Percentiles rank a stretch among this genome's conserved stretches.
Conservation (phyloP, 2,329 filamentous ascomycete genomes). For the Ceratocystiopsis sp. region DNA sequence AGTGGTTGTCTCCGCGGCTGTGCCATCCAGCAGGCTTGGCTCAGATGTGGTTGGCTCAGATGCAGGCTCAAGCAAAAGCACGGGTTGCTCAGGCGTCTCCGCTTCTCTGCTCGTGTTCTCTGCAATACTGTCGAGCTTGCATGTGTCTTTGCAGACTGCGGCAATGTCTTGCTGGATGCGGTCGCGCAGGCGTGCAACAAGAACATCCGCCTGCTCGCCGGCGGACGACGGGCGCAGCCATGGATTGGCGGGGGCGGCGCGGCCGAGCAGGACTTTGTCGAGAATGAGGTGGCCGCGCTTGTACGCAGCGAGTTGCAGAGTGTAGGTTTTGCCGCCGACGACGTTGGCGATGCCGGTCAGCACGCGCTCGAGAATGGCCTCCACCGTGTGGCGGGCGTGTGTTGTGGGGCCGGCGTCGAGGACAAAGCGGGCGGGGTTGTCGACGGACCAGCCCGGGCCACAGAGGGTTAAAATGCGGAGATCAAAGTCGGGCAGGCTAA, state of each 20-base stretch:
- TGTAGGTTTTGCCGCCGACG: slow-evolving; percentile 27
- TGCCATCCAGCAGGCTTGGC: too few relatives aligned
- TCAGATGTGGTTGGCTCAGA: too few relatives aligned
- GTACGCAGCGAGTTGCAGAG: slow-evolving; percentile 29
- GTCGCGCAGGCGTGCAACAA: slow-evolving; percentile 24
- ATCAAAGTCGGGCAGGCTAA: slow-evolving; percentile 28
- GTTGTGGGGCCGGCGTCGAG: slow-evolving; percentile 22
- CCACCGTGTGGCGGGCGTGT: slow-evolving; percentile 26
- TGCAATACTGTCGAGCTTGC: slow-evolving; percentile 22
- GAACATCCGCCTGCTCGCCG: slow-evolving; percentile 17
- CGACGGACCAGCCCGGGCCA: slow-evolving; percentile 27
- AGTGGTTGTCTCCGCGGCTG: neutral
- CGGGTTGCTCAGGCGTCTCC: too few relatives aligned
- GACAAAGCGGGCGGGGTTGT: slow-evolving; percentile 27
- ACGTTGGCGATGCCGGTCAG: slow-evolving; percentile 32
- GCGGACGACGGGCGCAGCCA: slow-evolving; percentile 11
- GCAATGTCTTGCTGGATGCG: slow-evolving; percentile 31
- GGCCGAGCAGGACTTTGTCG: slow-evolving; percentile 29
- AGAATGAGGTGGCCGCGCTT: slow-evolving; percentile 36
- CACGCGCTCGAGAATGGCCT: slow-evolving; percentile 32
- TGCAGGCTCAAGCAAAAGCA: too few relatives aligned
- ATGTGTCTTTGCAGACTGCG: slow-evolving; percentile 33
- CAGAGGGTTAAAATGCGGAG: slow-evolving; percentile 29
- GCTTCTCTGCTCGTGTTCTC: slow-evolving; percentile 7
- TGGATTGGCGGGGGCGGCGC: slow-evolving; percentile 16